Evolutionary conservation across 345 rosid genomes (phyloP).

Genomic region (Hypericum androsaemum): DNA sequence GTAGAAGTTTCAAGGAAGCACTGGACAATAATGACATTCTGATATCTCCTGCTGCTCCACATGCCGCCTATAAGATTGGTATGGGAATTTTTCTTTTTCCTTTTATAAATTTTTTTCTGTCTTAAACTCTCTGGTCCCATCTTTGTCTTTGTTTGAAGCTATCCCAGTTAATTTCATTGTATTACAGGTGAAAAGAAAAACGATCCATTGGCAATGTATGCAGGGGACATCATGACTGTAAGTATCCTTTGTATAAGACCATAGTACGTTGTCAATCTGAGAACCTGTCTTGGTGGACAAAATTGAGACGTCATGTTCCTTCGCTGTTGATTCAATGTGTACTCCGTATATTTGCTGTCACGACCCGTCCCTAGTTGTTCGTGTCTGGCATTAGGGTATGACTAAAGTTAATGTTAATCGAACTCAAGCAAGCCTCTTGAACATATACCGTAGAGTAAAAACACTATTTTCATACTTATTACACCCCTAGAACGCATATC

Average conservation of each 20-base stretch:
- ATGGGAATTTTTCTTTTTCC: constrained; percentile 2
- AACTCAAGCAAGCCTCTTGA: too few relatives aligned
- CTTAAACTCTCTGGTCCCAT: neutral
- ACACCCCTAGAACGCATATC: too few relatives aligned
- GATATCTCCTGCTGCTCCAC: constrained; percentile 88
- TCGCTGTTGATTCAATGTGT: too few relatives aligned
- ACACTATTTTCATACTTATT: too few relatives aligned
- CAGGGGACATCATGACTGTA: constrained; percentile 93
- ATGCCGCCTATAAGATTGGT: constrained; percentile 87
- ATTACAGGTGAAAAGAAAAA: constrained; percentile 71
- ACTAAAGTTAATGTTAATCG: too few relatives aligned
- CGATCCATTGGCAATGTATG: constrained; percentile 92
- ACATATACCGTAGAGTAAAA: too few relatives aligned
- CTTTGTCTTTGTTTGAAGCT: neutral
- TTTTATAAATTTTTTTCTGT: neutral
- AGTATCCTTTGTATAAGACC: constrained; percentile 7
- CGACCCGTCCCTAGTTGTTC: too few relatives aligned
- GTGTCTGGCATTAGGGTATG: too few relatives aligned
- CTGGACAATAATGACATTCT: constrained; percentile 67
- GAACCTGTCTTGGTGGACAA: too few relatives aligned
- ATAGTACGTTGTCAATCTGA: too few relatives aligned
- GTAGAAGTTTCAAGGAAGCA: constrained; percentile 57
- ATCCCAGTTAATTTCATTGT: constrained; percentile 3
- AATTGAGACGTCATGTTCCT: too few relatives aligned
- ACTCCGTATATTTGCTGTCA: too few relatives aligned